These are phyloP conservation scores for Entomortierella parvispora DNA, from an alignment of 192 early-diverging fungal genomes.

Conservation along the genomic window DNA sequence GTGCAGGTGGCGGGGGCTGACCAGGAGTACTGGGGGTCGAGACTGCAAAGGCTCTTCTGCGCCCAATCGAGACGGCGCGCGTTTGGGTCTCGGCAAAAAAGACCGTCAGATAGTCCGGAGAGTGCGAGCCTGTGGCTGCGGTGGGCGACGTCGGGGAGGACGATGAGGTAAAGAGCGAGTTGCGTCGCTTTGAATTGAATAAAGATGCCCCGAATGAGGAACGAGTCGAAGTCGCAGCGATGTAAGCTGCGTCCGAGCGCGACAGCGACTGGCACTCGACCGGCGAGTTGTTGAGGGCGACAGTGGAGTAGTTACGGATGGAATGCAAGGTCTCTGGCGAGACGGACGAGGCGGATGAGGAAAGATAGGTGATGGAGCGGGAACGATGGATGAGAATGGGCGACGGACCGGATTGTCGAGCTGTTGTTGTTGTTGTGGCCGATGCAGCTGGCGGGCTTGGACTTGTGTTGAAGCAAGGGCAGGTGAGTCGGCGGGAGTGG, in stretches of 20 bases:
- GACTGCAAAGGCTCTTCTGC: neutral
- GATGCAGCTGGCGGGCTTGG: neutral
- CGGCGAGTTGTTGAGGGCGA: slow-evolving; percentile 43
- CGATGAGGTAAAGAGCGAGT: slow-evolving; percentile 24
- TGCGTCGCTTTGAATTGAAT: slow-evolving; percentile 7
- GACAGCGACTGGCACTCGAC: slow-evolving; percentile 48
- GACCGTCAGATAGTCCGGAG: slow-evolving; percentile 48
- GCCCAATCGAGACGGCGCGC: neutral
- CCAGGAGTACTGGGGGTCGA: neutral
- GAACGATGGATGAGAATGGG: slow-evolving; percentile 37
- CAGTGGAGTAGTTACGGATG: neutral
- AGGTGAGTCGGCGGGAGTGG: neutral
- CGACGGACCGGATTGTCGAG: slow-evolving; percentile 4
- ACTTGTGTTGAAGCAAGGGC: neutral
- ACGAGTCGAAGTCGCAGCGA: slow-evolving; percentile 9
- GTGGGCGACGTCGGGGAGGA: neutral
- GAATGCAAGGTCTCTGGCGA: neutral
- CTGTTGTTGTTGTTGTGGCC: neutral
- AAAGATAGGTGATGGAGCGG: slow-evolving; percentile 23
- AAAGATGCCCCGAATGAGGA: neutral
- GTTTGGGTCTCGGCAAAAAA: slow-evolving; percentile 35
- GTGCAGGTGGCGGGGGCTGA: too few species aligned
- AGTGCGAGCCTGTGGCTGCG: neutral
- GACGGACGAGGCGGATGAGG: slow-evolving; percentile 16
- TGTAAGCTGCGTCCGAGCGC: slow-evolving; percentile 30